Percentiles rank a stretch among this genome's conserved stretches.
Evolutionary conservation across 345 rosid genomes (phyloP).

Genomic region (Corymbia maculata): DNA sequence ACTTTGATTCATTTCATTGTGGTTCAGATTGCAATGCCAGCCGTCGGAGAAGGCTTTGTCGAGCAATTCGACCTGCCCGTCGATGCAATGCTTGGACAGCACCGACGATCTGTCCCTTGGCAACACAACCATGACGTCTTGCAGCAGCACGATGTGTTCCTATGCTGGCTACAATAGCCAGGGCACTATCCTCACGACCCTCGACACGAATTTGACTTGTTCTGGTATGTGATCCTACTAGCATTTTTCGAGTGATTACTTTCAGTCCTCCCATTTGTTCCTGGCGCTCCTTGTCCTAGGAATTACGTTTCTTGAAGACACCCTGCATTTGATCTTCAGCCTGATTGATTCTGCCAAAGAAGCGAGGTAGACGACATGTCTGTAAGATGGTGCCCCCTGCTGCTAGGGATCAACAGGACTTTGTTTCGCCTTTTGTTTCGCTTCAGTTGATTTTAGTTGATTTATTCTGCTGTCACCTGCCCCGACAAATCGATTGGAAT

Average conservation of each 20-base stretch:
- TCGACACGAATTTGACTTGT: conserved; percentile 24
- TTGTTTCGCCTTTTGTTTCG: neutral
- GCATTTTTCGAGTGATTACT: neutral
- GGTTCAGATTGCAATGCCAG: conserved; percentile 56
- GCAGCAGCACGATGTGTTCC: conserved; percentile 37
- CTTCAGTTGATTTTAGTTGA: neutral
- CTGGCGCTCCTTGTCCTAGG: neutral
- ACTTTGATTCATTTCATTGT: neutral
- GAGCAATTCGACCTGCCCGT: conserved; percentile 34
- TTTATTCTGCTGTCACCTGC: neutral
- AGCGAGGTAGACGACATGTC: neutral
- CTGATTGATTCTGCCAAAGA: neutral
- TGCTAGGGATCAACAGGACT: neutral
- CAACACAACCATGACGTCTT: conserved; percentile 20
- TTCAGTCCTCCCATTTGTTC: neutral
- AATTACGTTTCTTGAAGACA: too few species aligned
- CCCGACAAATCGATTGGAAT: too few species aligned
- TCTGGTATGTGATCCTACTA: conserved; percentile 14
- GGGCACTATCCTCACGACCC: conserved; percentile 26
- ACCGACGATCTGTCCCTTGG: conserved; percentile 29
- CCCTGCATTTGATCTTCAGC: neutral
- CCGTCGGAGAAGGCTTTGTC: conserved; percentile 27
- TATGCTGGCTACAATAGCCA: conserved; percentile 53
- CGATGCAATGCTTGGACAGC: conserved; percentile 28
- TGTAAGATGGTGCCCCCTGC: neutral